Base-by-base conservation (phyloP, 306 rosid genomes). In the Cicer judaicum region DNA sequence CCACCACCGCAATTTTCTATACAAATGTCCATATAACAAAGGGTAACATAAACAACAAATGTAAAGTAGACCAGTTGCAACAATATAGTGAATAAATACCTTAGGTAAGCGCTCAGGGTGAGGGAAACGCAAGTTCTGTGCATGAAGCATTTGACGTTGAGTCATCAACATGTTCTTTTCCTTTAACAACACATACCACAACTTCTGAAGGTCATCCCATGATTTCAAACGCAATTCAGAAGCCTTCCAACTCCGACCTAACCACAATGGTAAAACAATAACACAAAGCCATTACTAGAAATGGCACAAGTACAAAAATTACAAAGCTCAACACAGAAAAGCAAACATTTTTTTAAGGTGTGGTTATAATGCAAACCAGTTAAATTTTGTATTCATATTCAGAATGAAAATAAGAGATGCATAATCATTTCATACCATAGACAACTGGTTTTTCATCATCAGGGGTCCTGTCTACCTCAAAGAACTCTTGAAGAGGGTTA, bases 231-330 rank as follows among this genome's bases (percentile, higher is more conserved):
- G 93, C 77, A 95, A 70, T 74, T 95, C 99, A 52, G 83, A 70
- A 21, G 98, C 97, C 88, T 92, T 95, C 99, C 98, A 95, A 85
- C 99, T 49, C 52, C 98, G 90, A 84, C 97, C 98, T 92, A 81
- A 77, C 50, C 70, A 68, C 46, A 56, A 41, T 1, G 44, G 29
- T 29, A 5, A 41, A 52, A 12, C 15, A 43, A 24, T n/a, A 44
- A 79, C 54, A 68, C 40, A 16, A 57, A n/a, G 47, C 34, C 41
- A 66, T 49, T 16, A 46, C 6, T 3, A 29, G 57, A 74, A 42
- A 15, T 66, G 47, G 69, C 41, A 73, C 48, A 48, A 34, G 65
- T 34, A 48, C 18, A 11, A 10, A 60, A 34, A 60, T 10, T 42
- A 15, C 34, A 24, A 21, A 73, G 59, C 70, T 66, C 64, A 65